phyloP scores from a whole-genome alignment of 1,139 yeast species.

The Arxiozyma slooffiae region DNA sequence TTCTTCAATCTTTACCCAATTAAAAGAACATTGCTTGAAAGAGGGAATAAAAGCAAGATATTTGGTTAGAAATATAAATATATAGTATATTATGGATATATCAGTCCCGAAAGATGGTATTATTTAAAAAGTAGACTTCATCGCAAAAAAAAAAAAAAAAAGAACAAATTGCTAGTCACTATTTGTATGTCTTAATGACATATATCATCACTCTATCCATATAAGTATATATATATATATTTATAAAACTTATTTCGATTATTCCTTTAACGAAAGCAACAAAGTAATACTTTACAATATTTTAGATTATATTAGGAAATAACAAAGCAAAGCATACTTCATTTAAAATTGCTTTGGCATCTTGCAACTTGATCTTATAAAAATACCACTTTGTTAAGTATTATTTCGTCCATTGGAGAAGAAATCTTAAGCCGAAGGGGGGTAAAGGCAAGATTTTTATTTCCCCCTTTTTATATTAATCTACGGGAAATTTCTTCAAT shows the following conservation, averaged over 20 bases:
- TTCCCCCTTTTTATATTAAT: neutral
- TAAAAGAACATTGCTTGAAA: neutral
- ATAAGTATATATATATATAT: neutral
- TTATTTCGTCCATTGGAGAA: too few relatives aligned
- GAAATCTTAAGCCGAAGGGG: too few relatives aligned
- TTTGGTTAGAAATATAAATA: neutral
- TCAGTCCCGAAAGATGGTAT: slow-evolving; percentile 36
- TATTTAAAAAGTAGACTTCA: slow-evolving; percentile 32
- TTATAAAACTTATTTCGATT: neutral
- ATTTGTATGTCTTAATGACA: slow-evolving; percentile 25
- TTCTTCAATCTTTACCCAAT: too few relatives aligned
- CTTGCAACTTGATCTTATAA: too few relatives aligned
- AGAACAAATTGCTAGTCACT: slow-evolving; percentile 31
- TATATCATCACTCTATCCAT: slow-evolving; percentile 28
- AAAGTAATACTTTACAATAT: too few relatives aligned
- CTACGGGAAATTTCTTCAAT: neutral
- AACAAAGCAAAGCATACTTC: neutral
- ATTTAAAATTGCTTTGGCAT: neutral
- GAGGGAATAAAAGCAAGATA: neutral
- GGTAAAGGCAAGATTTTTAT: too few relatives aligned
- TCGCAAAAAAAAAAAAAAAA: slow-evolving; percentile 19
- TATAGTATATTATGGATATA: slow-evolving; percentile 5
- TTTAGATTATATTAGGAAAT: neutral
- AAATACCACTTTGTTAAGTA: too few relatives aligned
- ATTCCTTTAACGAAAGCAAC: neutral